Base-by-base conservation (phyloP, 257 asterid genomes). In the Solanum ahanhuiri region DNA sequence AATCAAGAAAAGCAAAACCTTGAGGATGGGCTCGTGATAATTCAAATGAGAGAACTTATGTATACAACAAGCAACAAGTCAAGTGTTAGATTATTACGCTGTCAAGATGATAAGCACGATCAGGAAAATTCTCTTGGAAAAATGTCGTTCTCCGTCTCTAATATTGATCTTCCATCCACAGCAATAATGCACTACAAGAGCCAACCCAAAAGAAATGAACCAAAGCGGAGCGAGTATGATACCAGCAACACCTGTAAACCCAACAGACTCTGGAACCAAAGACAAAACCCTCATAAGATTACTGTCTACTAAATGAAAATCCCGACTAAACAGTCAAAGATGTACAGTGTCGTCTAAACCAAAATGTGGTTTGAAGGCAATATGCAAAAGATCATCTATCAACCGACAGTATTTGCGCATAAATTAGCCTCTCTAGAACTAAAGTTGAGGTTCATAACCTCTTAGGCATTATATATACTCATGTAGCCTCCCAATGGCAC, bases 131-230 rank as follows among this genome's bases (percentile, higher is more conserved):
- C 93, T 93, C 48, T 87, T 87, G 2, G 97, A 91, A 91, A 91
- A 91, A 86, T 87, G 89, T 37, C 94, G 91, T 88, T 91, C 92
- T 35, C 85, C 79, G 48, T 91, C 89, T 1, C 86, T 87, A 67
- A 97, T 89, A 57, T 89, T 89, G 87, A 97, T 92, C 86, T 93
- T 93, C 98, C 98, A 95, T 77, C 98, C 97, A 33, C 95, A 94
- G 86, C 92, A 91, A 88, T 90, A 92, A 86, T 93, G 93, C 84
- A 93, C 92, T 75, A 85, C 84, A 60, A 96, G 95, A 85, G 98
- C 98, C 90, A 93, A 86, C 18, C 98, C 98, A n/a, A 97, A 97
- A n/a, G 90, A 92, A 89, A 94, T 17, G 83, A 97, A 92, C 99
- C 98, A 95, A 33, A 97, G 90, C 69, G 92, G 45, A 31, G 97